Percentiles rank a stretch among this genome's conserved stretches.
These are phyloP conservation scores for Globisporangium paddicum DNA, from an alignment of 352 stramenopile genomes.

Conservation along the genomic window DNA sequence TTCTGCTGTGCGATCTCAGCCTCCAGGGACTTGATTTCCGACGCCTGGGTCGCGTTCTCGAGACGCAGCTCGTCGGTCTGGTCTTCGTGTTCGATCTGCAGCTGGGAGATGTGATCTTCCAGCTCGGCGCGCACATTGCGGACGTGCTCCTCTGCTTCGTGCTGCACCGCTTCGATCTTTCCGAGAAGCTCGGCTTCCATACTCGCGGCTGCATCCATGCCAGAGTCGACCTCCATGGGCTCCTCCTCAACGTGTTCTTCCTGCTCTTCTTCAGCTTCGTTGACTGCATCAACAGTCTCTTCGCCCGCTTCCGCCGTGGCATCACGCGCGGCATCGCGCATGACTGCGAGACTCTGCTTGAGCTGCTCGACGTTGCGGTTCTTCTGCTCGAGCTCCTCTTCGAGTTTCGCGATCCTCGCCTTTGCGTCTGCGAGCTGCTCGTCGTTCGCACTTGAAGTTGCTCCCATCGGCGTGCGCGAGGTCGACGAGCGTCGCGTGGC, in stretches of 20 bases:
- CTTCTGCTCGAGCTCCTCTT: slow-evolving; percentile 69
- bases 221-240: slow-evolving; percentile 31
- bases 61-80: slow-evolving; percentile 48
- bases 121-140: slow-evolving; percentile 48
- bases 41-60: slow-evolving; percentile 52
- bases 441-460: slow-evolving; percentile 16
- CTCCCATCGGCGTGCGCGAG: slow-evolving; percentile 10
- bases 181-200: slow-evolving; percentile 36
- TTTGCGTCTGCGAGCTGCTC: slow-evolving; percentile 51
- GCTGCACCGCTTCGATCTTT: slow-evolving; percentile 45
- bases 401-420: slow-evolving; percentile 46
- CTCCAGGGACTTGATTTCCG: slow-evolving; percentile 61
- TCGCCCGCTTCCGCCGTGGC: slow-evolving; percentile 12
- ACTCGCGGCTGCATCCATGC: neutral
- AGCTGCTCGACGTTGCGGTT: slow-evolving; percentile 62
- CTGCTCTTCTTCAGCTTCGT: slow-evolving; percentile 21
- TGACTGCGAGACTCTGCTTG: slow-evolving; percentile 48
- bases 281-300: neutral
- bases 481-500: slow-evolving; percentile 6
- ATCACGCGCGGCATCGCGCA: slow-evolving; percentile 29
- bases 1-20: slow-evolving; percentile 69
- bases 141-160: slow-evolving; percentile 62
- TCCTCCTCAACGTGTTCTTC: slow-evolving; percentile 21
- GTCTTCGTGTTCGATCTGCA: slow-evolving; percentile 49
- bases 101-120: slow-evolving; percentile 56